Conservation (phyloP, 1,284 basidiomycete species). For the Tylopilus sp. region DNA sequence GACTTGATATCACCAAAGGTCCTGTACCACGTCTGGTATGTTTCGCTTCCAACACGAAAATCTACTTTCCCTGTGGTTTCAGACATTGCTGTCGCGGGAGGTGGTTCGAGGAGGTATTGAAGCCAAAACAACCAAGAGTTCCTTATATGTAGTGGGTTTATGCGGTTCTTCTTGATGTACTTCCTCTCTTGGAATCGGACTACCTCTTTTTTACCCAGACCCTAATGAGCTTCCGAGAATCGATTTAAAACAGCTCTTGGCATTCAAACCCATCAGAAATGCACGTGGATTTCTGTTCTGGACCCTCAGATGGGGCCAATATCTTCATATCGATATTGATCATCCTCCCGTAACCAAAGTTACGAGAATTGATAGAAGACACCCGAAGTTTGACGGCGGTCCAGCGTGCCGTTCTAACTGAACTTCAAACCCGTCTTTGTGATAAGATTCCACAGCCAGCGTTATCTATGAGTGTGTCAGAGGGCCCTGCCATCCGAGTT, state of each 20-base stretch:
- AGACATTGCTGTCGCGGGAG: conserved; percentile 8
- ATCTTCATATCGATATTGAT: background rate
- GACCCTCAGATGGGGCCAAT: background rate
- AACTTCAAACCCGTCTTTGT: background rate
- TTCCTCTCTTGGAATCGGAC: background rate
- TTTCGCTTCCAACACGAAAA: conserved; percentile 7
- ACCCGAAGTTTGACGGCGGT: background rate
- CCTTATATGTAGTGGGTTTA: background rate
- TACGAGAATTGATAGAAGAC: background rate
- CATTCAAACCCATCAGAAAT: background rate
- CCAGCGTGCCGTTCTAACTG: background rate
- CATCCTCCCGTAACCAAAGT: background rate
- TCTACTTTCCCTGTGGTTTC: conserved; percentile 17
- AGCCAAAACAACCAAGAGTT: background rate
- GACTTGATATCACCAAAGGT: conserved; percentile 16
- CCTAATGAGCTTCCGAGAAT: background rate
- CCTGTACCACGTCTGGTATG: conserved; percentile 30
- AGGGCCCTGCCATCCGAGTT: too few relatives aligned
- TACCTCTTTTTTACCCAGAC: background rate
- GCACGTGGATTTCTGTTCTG: background rate
- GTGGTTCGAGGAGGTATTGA: background rate
- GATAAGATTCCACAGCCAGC: background rate
- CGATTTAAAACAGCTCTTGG: background rate
- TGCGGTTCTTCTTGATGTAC: background rate
- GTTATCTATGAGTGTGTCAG: too few relatives aligned